These are phyloP conservation scores for Neonothopanus nambi DNA, from an alignment of 1,284 basidiomycete genomes.

Conservation along the genomic window DNA sequence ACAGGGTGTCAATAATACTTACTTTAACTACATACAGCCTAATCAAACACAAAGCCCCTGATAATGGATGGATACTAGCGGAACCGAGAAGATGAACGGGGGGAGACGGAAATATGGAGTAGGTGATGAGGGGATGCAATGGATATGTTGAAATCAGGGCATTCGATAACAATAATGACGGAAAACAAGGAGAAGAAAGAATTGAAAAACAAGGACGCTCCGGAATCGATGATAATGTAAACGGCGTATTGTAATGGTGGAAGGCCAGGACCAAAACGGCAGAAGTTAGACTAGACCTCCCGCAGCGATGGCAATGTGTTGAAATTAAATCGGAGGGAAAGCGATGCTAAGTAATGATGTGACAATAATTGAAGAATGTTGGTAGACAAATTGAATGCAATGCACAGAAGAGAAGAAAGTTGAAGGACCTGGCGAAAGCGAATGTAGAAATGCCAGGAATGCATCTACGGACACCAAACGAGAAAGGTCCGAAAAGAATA, in stretches of 20 bases:
- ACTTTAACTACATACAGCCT: conserved; percentile 1
- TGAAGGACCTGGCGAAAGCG: too few relatives aligned
- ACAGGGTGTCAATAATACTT: background rate
- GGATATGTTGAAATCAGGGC: background rate
- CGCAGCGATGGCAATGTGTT: background rate
- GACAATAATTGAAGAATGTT: background rate
- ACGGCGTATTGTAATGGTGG: too few relatives aligned
- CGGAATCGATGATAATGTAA: too few relatives aligned
- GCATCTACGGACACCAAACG: background rate
- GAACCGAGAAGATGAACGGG: background rate
- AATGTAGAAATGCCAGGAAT: background rate
- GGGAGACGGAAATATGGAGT: background rate
- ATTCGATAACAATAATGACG: too few relatives aligned
- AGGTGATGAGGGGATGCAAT: background rate
- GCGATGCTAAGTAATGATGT: conserved; percentile 2
- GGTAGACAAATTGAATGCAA: too few relatives aligned
- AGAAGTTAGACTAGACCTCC: too few relatives aligned
- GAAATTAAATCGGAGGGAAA: background rate
- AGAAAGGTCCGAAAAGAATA: conserved; percentile 2
- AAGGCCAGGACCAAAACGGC: too few relatives aligned
- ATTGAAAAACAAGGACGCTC: too few relatives aligned
- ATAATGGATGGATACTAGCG: background rate
- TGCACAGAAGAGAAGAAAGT: too few relatives aligned
- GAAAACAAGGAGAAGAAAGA: background rate
- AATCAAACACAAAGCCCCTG: background rate